Base-by-base conservation (phyloP, 306 rosid species). In the Castanea mollissima region DNA sequence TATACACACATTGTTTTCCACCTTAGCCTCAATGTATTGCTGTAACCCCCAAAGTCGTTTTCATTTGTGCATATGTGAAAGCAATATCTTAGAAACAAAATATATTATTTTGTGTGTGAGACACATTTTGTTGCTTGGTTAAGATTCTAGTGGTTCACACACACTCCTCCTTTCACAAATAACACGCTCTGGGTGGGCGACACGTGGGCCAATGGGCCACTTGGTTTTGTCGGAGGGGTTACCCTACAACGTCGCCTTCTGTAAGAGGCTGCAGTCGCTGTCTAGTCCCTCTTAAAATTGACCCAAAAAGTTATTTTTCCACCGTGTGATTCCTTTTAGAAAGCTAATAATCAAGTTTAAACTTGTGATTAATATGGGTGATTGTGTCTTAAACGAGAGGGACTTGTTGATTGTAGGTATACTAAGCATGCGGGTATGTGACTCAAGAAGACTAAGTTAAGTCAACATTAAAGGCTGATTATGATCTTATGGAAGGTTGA, bases 181-280 rank as follows among this genome's bases (percentile, higher is more conserved):
- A 77, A 73, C 62, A 71, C 55, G 78, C 72, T 55, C 76, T 34
- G 25, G 52, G 57, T 73, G 72, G 76, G 57, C 58, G 81, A 88
- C 90, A 83, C 88, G 90, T 88, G 90, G 94, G 89, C 85, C 89
- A 76, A 80, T 77, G 84, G 19, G 32, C 82, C 86, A 82, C 34
- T 80, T 82, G 71, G 74, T 75, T 55, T 1, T 82, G 92, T 89
- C 88, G 87, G 86, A 74, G 76, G 70, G n/a, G 27, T 55, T 70
- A 68, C 84, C 82, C 89, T 80, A 82, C 91, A 85, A 7, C 78
- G 81, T 85, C 86, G 62, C 80, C 87, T 63, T 76, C 73, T 34
- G 21, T 57, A 31, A 25, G 32, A 54, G 73, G 80, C 75, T 78
- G 79, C 41, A 35, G 79, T 86, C 83, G 44, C 76, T 77, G 67